A percentile compares a stretch with the other conserved stretches of the same genome.
These are phyloP conservation scores for Erucastrum elatum DNA, from an alignment of 345 rosid genomes.

Conservation along the genomic window DNA sequence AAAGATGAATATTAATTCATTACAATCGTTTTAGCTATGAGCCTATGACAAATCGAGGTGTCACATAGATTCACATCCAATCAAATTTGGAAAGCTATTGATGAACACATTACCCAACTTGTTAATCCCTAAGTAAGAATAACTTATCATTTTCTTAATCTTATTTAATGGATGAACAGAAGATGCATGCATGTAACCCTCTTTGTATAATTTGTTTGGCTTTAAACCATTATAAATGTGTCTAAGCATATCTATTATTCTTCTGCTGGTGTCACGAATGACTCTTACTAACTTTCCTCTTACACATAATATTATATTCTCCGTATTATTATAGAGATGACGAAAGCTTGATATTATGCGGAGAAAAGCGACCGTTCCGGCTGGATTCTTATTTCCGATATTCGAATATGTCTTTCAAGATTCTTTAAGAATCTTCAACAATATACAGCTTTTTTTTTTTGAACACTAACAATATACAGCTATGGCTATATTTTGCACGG, in stretches of 20 bases:
- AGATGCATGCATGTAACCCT: conserved; percentile 3
- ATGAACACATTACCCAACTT: not conserved
- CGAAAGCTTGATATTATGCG: conserved; percentile 27
- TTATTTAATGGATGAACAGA: not conserved
- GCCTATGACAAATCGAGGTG: not conserved
- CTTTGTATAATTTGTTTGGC: not conserved
- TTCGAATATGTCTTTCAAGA: not conserved
- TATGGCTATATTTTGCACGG: not conserved
- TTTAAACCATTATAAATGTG: not conserved
- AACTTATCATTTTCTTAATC: not conserved
- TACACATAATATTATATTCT: conserved; percentile 9
- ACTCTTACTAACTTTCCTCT: conserved; percentile 2
- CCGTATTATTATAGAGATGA: not conserved
- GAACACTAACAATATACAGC: not conserved
- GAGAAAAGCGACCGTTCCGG: not conserved
- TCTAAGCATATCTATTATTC: conserved; percentile 6
- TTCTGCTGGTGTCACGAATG: conserved; percentile 31
- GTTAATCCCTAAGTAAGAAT: not conserved
- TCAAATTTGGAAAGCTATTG: not conserved
- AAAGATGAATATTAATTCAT: not conserved
- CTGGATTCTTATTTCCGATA: not conserved
- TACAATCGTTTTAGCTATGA: not conserved
- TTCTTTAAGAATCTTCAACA: not conserved
- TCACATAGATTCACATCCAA: not conserved
- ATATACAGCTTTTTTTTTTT: no score